A percentile compares a stretch with the other conserved stretches of the same genome.
Evolutionary conservation across 2,329 filamentous ascomycete species (phyloP).

Genomic region (Fusarium sp.): DNA sequence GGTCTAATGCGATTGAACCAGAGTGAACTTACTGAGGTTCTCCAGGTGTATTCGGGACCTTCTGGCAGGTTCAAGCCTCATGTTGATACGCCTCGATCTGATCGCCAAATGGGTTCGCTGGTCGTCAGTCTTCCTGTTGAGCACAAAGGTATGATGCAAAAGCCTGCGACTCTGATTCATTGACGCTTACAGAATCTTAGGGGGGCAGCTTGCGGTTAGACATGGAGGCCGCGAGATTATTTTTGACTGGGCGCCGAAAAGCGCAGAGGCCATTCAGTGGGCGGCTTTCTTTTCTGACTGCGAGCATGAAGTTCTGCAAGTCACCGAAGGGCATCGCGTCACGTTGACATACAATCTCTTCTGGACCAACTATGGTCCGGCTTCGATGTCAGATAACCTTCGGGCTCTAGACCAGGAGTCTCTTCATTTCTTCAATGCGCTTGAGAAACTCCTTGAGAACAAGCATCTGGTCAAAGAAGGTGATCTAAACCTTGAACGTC

Average conservation of each 20-base stretch:
- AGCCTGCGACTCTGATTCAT: not conserved
- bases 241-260: conserved; percentile 52
- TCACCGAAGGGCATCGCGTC: conserved; percentile 59
- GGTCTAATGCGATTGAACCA: not conserved
- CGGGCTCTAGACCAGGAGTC: conserved; percentile 15
- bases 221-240: conserved; percentile 47
- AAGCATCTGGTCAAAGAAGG: not conserved
- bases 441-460: conserved; percentile 5
- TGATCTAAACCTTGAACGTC: not conserved
- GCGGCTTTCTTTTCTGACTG: conserved; percentile 63
- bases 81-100: conserved; percentile 61
- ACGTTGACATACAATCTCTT: conserved; percentile 66
- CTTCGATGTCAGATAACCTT: conserved; percentile 28
- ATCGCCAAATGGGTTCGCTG: conserved; percentile 60
- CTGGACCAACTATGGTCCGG: conserved; percentile 40
- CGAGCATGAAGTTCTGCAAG: conserved; percentile 59
- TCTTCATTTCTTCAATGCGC: not conserved
- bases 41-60: conserved; percentile 58
- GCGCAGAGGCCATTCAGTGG: conserved; percentile 48
- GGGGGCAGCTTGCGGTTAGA: conserved; percentile 54
- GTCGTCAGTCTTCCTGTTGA: conserved; percentile 57
- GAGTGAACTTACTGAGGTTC: rapidly evolving
- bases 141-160: conserved; percentile 30
- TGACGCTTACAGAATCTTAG: conserved; percentile 15
- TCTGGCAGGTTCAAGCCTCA: conserved; percentile 60